Conservation (phyloP, 2,329 filamentous ascomycete species). For the Gnomoniopsis smithogilvyi region DNA sequence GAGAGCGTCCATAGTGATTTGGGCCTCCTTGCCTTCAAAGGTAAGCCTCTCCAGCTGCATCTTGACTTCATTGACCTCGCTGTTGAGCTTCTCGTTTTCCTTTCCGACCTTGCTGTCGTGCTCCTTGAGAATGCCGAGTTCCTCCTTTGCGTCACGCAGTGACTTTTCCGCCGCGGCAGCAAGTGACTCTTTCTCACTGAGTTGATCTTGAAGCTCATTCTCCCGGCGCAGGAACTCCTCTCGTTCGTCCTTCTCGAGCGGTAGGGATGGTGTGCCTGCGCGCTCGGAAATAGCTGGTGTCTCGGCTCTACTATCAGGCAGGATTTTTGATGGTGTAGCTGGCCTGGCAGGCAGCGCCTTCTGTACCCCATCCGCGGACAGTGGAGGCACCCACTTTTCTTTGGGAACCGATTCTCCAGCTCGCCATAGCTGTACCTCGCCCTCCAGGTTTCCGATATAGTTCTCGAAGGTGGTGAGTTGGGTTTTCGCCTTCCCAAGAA, state of each 20-base stretch:
- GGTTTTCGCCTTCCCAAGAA: constrained; percentile 87
- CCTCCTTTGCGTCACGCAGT: constrained; percentile 79
- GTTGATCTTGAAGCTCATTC: constrained; percentile 95
- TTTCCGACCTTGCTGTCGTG: constrained; percentile 79
- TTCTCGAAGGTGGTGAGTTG: constrained; percentile 86
- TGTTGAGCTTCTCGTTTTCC: constrained; percentile 83
- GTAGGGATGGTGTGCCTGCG: constrained; percentile 80
- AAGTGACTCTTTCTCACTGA: constrained; percentile 86
- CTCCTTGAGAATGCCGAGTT: constrained; percentile 81
- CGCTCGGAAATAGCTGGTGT: constrained; percentile 71
- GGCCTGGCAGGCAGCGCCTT: constrained; percentile 45
- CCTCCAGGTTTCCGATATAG: constrained; percentile 80
- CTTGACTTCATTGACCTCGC: constrained; percentile 86
- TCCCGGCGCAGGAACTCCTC: constrained; percentile 94
- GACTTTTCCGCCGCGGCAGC: constrained; percentile 77
- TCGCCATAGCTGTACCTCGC: constrained; percentile 84
- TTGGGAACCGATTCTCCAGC: constrained; percentile 83
- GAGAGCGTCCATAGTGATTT: constrained; percentile 95
- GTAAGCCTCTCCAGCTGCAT: constrained; percentile 96
- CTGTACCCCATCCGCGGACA: constrained; percentile 51
- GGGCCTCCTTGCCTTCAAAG: constrained; percentile 94
- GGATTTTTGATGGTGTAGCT: constrained; percentile 49
- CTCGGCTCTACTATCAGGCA: constrained; percentile 58
- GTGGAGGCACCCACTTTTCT: constrained; percentile 77
- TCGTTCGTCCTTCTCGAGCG: constrained; percentile 91